Evolutionary conservation across 2,329 filamentous ascomycete genomes (phyloP), one percentile per base, ranked within the genome.

Genomic region (Lithohypha guttulata): DNA sequence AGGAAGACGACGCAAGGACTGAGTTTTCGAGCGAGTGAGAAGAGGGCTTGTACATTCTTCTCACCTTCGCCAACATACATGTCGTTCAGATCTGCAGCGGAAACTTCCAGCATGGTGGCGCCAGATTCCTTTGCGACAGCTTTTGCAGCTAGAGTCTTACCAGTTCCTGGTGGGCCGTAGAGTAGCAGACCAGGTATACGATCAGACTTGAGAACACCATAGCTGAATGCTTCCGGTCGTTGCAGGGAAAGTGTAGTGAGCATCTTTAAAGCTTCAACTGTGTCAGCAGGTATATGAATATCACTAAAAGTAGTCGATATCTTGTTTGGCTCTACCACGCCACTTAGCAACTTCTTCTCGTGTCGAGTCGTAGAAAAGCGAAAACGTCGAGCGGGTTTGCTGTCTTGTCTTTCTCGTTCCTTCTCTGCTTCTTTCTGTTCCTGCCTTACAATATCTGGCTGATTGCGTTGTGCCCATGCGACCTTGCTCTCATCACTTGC

Each of bases 41-140:
- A 98, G 27, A 96, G 79, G 0, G 89, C 89, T 37, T 81, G 80
- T 39, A 96, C 83, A 55, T 93, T 93, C 70, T 96, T 96, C 64
- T 98, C 91, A 43, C 84, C 84, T 59, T 96, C 86, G 15, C 91
- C 91, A 3, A 96, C 84, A 59, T 84, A 96, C 74, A 93, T 96
- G 58, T 95, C 84, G 59, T 94, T 93, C 51, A 98, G 83, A 49
- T 85, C 84, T 2, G 85, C 86, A 2, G 85, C 89, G 48, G 80
- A 87, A 28, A 96, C 77, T 60, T 96, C 87, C 26, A 98, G 67
- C 20, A 80, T 72, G 0, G 72, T 77, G 2, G 81, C 79, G 70
- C 73, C 73, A 41, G 69, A 75, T 53, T 78, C 73, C 42, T 75
- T 75, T 2, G 75, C 75, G 0, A 79, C 74, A 2, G 75, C 74